A percentile compares a stretch with the other conserved stretches of the same genome.
Conservation (phyloP, 495 filamentous ascomycete species). For the Aspergillus carlsbadensis region DNA sequence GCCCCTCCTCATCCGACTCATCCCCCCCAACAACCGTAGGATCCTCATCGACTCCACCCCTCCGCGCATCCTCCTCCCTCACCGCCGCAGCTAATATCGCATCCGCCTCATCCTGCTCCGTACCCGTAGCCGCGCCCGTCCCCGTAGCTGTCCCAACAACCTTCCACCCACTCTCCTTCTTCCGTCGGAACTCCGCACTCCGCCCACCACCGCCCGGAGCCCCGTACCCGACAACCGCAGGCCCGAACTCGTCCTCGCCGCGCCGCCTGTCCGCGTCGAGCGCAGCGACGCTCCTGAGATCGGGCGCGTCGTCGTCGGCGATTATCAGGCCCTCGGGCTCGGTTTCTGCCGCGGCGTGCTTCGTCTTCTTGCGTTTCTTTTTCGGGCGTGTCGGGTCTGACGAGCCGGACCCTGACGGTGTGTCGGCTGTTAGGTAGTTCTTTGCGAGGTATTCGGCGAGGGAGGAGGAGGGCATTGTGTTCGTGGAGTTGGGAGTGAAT, state of each 20-base stretch:
- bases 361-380: conserved; percentile 84
- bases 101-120: conserved; percentile 69
- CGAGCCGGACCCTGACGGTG: conserved; percentile 17
- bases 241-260: conserved; percentile 45
- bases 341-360: conserved; percentile 52
- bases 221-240: conserved; percentile 49
- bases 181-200: conserved; percentile 70
- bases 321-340: conserved; percentile 64
- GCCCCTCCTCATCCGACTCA: conserved; percentile 23
- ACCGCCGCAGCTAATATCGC: conserved; percentile 77
- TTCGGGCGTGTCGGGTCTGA: conserved; percentile 48
- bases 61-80: conserved; percentile 53
- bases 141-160: conserved; percentile 51
- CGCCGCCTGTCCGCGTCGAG: conserved; percentile 28
- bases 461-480: conserved; percentile 32
- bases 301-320: conserved; percentile 82
- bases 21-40: conserved; percentile 35
- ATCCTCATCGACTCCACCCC: conserved; percentile 47
- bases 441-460: conserved; percentile 89
- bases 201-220: too few species aligned
- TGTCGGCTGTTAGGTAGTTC: conserved; percentile 86
- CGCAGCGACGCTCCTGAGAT: conserved; percentile 54
- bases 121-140: conserved; percentile 9
- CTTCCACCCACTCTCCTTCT: conserved; percentile 79
- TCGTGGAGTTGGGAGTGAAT: not conserved